A percentile compares a stretch with the other conserved stretches of the same genome.
Conservation (phyloP, 192 early-diverging fungal genomes). For the Gaertneriomyces sp. region DNA sequence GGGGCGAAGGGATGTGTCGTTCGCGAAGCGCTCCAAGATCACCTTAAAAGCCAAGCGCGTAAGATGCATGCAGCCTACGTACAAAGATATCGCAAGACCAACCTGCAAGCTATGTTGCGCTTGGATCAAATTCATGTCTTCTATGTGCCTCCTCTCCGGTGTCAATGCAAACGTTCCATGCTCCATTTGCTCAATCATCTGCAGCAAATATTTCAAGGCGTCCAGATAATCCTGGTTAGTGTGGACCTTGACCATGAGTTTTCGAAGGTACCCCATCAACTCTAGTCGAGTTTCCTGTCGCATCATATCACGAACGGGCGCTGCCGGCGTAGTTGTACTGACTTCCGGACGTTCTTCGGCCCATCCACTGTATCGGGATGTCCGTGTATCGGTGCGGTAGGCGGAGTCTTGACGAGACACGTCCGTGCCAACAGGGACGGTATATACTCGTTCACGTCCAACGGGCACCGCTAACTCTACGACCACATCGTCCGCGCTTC, state of each 20-base stretch:
- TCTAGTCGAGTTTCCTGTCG: neutral
- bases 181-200: neutral
- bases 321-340: too few species aligned
- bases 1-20: slow-evolving; percentile 11
- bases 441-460: too few species aligned
- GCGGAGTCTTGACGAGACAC: too few species aligned
- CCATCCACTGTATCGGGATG: too few species aligned
- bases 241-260: neutral
- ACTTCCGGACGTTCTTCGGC: too few species aligned
- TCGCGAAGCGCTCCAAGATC: slow-evolving; percentile 22
- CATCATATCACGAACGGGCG: neutral
- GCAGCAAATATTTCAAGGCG: slow-evolving; percentile 12
- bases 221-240: neutral
- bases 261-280: neutral
- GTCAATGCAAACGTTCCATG: neutral
- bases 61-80: neutral
- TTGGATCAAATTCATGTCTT: slow-evolving; percentile 26
- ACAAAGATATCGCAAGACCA: neutral
- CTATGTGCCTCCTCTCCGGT: too few species aligned
- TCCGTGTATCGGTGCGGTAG: too few species aligned
- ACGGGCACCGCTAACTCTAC: too few species aligned
- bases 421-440: too few species aligned
- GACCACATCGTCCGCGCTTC: too few species aligned
- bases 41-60: slow-evolving; percentile 9
- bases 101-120: slow-evolving; percentile 33